Base-by-base conservation (phyloP, 1,139 yeast species). In the Hyphopichia buzzinii region DNA sequence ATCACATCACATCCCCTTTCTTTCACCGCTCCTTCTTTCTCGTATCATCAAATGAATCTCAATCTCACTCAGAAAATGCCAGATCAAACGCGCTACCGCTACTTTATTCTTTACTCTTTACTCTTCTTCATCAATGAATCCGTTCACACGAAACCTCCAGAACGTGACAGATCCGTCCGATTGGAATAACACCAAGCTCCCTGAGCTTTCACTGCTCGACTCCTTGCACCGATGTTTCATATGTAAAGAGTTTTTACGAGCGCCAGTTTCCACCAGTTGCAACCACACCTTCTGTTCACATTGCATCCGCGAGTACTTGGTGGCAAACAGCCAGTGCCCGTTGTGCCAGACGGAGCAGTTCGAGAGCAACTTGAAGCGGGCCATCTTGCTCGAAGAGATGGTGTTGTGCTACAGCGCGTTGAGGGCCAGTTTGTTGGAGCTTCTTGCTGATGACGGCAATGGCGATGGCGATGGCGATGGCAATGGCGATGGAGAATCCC, bases 261-360 rank as follows among this genome's bases (percentile, higher is more conserved):
- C 94, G 0, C 97, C 98, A 1, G 89, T 88, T 37, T 65, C 85
- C 30, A 86, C 97, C 1, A 74, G 83, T 5, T 90, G 97, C 62
- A 84, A 86, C 33, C 97, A 92, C 55, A 83, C 94, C 0, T 92
- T 89, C 55, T 92, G 98, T 57, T 88, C 96, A 1, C 72, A 83
- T 16, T 92, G 98, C 56, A 86, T 92, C 26, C 72, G 97, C 41
- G 77, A 84, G 44, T 79, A 83, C 43, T 61, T 90, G 32, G 66
- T 79, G 17, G 63, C 62, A 30, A 78, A 77, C 26, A 73, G 74
- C 27, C 64, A 74, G 39, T 92, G 97, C 54, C 97, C 97, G 0
- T 62, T 86, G 35, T 92, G 98, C 57, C 74, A 84, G 26, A 67
- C 75, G 10, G 87, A 81, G 47, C 77, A 84, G 17, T 76, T 79